Conservation (phyloP, 345 rosid species). For the Trapa bicornis region DNA sequence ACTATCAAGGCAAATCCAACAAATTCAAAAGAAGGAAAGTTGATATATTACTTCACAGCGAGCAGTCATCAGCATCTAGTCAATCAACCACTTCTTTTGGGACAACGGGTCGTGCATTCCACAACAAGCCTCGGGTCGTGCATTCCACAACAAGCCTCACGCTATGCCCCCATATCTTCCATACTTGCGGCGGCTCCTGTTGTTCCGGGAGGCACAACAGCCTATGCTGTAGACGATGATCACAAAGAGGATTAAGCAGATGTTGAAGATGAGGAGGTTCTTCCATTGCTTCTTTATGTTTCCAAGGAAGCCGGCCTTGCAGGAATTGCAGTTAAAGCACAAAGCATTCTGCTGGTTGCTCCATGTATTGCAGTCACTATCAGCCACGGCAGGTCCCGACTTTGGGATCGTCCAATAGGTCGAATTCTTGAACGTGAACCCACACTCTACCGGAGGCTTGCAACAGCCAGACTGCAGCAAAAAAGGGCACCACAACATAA, state of each 20-base stretch:
- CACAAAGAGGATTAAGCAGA: slow-evolving; percentile 5
- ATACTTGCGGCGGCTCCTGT: not conserved
- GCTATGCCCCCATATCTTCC: not conserved
- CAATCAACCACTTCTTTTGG: not conserved
- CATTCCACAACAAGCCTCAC: not conserved
- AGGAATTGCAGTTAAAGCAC: slow-evolving; percentile 42
- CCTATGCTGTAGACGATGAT: slow-evolving; percentile 12
- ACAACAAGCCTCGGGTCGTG: not conserved
- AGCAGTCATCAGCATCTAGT: not conserved
- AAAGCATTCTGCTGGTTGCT: slow-evolving; percentile 27
- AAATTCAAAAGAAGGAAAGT: not conserved
- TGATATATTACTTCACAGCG: not conserved
- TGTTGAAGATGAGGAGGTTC: slow-evolving; percentile 14
- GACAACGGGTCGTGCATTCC: not conserved
- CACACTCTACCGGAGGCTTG: slow-evolving; percentile 48
- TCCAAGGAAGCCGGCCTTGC: slow-evolving; percentile 40
- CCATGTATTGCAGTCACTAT: slow-evolving; percentile 39
- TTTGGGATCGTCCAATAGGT: slow-evolving; percentile 27
- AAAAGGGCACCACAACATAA: not conserved
- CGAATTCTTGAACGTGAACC: slow-evolving; percentile 27
- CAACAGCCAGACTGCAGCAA: slow-evolving; percentile 48
- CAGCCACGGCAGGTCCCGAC: not conserved
- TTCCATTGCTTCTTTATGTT: slow-evolving; percentile 33
- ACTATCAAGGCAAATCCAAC: not conserved
- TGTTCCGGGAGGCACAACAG: slow-evolving; percentile 20